Evolutionary conservation across 345 rosid species (phyloP).

Genomic region (Cardamine resedifolia): DNA sequence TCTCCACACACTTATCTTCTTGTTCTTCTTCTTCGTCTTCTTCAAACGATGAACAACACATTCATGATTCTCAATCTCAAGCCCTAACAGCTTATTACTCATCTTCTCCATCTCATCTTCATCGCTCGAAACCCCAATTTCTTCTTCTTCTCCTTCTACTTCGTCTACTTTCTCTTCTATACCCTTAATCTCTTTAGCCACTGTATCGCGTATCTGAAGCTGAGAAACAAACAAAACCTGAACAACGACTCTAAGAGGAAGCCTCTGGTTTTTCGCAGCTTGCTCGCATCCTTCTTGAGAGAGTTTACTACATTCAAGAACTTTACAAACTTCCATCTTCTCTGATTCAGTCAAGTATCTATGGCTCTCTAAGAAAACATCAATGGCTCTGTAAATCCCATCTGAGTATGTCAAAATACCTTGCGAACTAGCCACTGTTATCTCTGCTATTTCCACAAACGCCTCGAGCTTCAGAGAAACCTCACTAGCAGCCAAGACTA

Average conservation of each 20-base stretch:
- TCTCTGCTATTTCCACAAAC: constrained; percentile 56
- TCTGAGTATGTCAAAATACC: constrained; percentile 51
- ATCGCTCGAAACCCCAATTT: constrained; percentile 21
- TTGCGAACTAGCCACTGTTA: constrained; percentile 47
- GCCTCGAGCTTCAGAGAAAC: constrained; percentile 48
- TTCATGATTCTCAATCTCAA: constrained; percentile 46
- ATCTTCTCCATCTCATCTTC: constrained; percentile 38
- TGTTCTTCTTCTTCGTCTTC: constrained; percentile 33
- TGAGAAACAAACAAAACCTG: constrained; percentile 56
- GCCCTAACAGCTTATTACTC: constrained; percentile 47
- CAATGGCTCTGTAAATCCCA: constrained; percentile 71
- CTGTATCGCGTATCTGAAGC: constrained; percentile 57
- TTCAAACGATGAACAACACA: constrained; percentile 32
- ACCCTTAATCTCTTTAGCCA: constrained; percentile 40
- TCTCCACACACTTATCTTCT: constrained; percentile 61
- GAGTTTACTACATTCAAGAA: constrained; percentile 64
- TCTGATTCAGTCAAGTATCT: constrained; percentile 56
- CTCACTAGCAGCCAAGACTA: constrained; percentile 59
- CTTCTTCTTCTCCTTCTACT: constrained; percentile 27
- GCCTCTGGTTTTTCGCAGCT: constrained; percentile 56
- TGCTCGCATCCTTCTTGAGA: constrained; percentile 65
- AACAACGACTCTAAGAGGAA: constrained; percentile 64
- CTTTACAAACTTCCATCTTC: constrained; percentile 63
- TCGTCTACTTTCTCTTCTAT: constrained; percentile 29
- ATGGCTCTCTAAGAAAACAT: constrained; percentile 68